Evolutionary conservation across 75 land plant genomes (phyloP).

Genomic region (Cunninghamia lanceolata): DNA sequence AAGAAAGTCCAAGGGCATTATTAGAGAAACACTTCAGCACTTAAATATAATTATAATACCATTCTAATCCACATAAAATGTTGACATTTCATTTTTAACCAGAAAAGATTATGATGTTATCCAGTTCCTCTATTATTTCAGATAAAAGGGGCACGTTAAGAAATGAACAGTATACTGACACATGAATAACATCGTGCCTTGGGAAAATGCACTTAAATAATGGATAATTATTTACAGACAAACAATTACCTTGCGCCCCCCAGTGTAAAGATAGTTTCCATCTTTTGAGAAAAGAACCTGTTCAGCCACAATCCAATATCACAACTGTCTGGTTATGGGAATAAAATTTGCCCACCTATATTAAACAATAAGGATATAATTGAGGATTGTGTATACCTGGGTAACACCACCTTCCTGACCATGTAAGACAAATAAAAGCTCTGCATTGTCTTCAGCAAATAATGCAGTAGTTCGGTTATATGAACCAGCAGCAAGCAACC

Average conservation of each 20-base stretch:
- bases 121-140: neutral
- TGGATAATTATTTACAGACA: neutral
- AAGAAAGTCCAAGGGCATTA: neutral
- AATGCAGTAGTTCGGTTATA: constrained; percentile 81
- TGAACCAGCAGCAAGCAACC: constrained; percentile 89
- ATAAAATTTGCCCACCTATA: neutral
- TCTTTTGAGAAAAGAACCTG: constrained; percentile 96
- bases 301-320: constrained; percentile 7
- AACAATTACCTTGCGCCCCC: constrained; percentile 84
- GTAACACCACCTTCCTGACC: constrained; percentile 98
- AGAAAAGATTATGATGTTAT: neutral
- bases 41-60: constrained; percentile 5
- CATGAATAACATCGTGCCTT: neutral
- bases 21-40: neutral
- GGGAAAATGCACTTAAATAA: neutral
- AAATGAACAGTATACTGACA: neutral
- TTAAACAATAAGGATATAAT: neutral
- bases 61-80: neutral
- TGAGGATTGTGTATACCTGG: constrained; percentile 51
- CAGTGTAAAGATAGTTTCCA: constrained; percentile 92
- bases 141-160: neutral
- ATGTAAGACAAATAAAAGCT: constrained; percentile 86
- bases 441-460: constrained; percentile 80
- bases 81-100: neutral
- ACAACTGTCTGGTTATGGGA: neutral